Conservation (phyloP, 371 early-diverging fungal species). For the Mucor mucedo region DNA sequence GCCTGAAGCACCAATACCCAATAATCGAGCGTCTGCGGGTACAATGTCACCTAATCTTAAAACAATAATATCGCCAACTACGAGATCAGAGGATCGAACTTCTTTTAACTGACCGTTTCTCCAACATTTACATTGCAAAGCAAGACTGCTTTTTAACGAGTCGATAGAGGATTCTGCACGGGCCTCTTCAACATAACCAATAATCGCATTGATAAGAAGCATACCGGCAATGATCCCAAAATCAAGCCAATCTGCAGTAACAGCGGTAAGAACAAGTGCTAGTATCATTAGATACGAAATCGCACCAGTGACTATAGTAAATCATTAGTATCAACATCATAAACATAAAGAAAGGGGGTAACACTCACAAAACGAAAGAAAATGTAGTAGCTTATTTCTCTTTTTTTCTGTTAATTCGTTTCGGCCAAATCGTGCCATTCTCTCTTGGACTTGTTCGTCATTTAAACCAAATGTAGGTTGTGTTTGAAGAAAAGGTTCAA, state of each 20-base stretch:
- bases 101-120: conserved; percentile 80
- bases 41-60: conserved; percentile 92
- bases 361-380: conserved; percentile 75
- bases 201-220: conserved; percentile 84
- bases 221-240: conserved; percentile 86
- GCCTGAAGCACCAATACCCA: conserved; percentile 85
- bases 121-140: conserved; percentile 78
- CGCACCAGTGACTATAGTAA: conserved; percentile 70
- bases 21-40: conserved; percentile 87
- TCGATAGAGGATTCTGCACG: conserved; percentile 89
- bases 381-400: conserved; percentile 82
- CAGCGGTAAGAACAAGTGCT: conserved; percentile 74
- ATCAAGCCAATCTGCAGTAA: conserved; percentile 83
- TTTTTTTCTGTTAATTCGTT: conserved; percentile 82
- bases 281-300: conserved; percentile 89
- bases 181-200: conserved; percentile 89
- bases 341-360: too few relatives aligned
- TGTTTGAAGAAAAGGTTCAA: conserved; percentile 73
- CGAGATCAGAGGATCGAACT: conserved; percentile 74
- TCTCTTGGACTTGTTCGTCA: conserved; percentile 58
- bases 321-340: not conserved
- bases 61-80: conserved; percentile 90
- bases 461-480: conserved; percentile 68
- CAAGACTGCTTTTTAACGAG: conserved; percentile 87
- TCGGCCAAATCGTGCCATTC: conserved; percentile 64